These are phyloP conservation scores for Pterocarpus macrocarpus DNA, from an alignment of 306 rosid genomes.

Conservation along the genomic window DNA sequence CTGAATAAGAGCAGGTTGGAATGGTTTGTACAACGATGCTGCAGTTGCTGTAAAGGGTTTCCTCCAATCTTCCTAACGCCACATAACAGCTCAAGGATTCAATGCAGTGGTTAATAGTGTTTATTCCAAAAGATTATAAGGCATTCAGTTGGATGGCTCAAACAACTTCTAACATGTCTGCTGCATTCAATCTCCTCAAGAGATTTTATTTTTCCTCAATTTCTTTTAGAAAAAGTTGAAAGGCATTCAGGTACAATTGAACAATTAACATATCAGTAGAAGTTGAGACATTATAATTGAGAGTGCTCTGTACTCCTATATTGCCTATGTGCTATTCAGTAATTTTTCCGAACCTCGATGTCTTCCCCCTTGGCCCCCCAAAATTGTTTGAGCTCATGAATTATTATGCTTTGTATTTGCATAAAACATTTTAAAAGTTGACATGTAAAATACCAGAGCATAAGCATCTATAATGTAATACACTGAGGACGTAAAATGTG, in stretches of 20 bases:
- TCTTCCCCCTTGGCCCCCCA: no score
- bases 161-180: slow-evolving; percentile 24
- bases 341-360: no score
- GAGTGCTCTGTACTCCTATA: background rate
- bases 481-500: no score
- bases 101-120: slow-evolving; percentile 16
- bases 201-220: background rate
- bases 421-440: no score
- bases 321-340: background rate
- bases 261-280: background rate
- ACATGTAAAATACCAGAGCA: no score
- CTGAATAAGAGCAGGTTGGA: slow-evolving; percentile 61
- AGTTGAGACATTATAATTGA: background rate
- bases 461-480: no score
- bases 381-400: no score
- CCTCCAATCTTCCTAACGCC: slow-evolving; percentile 40
- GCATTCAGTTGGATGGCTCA: slow-evolving; percentile 3
- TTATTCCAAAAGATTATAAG: slow-evolving; percentile 6
- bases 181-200: slow-evolving; percentile 1
- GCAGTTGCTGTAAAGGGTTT: slow-evolving; percentile 57
- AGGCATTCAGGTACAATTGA: background rate
- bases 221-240: background rate
- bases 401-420: no score
- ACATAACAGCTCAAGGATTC: slow-evolving; percentile 17
- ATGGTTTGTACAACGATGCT: slow-evolving; percentile 72